Evolutionary conservation across 768 basidiomycete genomes (phyloP).

Genomic region (Strobilomyces dryophilus): DNA sequence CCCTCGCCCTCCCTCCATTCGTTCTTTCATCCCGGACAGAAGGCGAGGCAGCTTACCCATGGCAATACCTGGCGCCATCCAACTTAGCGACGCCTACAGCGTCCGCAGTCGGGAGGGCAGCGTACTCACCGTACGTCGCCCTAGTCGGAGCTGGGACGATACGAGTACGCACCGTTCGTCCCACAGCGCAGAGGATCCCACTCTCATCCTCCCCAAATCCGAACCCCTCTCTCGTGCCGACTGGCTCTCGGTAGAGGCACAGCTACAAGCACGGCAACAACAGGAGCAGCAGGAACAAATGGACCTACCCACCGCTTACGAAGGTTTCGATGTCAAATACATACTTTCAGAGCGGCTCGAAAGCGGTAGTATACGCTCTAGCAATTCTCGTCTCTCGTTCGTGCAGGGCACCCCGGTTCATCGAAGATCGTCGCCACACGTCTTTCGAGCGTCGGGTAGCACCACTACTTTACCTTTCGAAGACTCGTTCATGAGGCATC

Average conservation of each 20-base stretch:
- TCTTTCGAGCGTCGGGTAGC: slow-evolving; percentile 30
- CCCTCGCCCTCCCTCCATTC: slow-evolving; percentile 24
- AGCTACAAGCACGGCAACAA: slow-evolving; percentile 27
- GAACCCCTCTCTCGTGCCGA: slow-evolving; percentile 41
- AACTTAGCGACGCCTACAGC: slow-evolving; percentile 18
- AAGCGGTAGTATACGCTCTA: slow-evolving; percentile 33
- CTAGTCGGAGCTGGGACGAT: slow-evolving; percentile 59
- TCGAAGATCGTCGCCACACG: slow-evolving; percentile 25
- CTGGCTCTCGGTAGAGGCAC: slow-evolving; percentile 50
- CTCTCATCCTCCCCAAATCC: slow-evolving; percentile 41
- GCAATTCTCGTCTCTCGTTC: slow-evolving; percentile 21
- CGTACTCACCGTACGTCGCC: slow-evolving; percentile 53
- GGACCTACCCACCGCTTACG: slow-evolving; percentile 9
- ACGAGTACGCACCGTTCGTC: slow-evolving; percentile 22
- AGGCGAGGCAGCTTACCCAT: slow-evolving; percentile 61
- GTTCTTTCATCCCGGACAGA: slow-evolving; percentile 15
- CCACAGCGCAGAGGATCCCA: slow-evolving; percentile 18
- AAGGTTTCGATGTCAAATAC: slow-evolving; percentile 45
- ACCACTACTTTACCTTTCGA: slow-evolving; percentile 33
- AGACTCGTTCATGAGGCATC: slow-evolving; percentile 37
- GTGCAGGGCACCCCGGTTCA: not conserved
- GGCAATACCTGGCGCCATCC: slow-evolving; percentile 44
- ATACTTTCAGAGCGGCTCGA: slow-evolving; percentile 33
- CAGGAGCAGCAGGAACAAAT: not conserved
- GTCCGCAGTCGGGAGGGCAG: slow-evolving; percentile 54